A percentile compares a stretch with the other conserved stretches of the same genome.
Evolutionary conservation across 2,329 filamentous ascomycete genomes (phyloP).

Genomic region (Sarocladium kiliense): DNA sequence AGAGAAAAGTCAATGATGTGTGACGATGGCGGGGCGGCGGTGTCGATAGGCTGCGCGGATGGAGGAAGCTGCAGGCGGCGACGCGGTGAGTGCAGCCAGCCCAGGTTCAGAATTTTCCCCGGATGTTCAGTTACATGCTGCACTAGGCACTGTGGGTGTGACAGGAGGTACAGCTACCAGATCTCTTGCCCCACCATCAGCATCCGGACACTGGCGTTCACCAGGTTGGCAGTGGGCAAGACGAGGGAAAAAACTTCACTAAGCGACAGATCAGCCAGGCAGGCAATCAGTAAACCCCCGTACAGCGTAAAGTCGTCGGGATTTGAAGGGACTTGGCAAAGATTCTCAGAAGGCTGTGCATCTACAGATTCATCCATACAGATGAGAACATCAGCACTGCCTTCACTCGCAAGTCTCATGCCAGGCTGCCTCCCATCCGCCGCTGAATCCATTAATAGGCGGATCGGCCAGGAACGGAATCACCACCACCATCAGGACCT

Average conservation of each 20-base stretch:
- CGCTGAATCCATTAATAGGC: neutral
- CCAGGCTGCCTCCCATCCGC: too few relatives aligned
- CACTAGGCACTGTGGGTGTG: too few relatives aligned
- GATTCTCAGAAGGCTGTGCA: too few relatives aligned
- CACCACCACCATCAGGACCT: neutral
- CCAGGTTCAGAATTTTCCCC: conserved; percentile 3
- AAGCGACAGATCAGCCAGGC: neutral
- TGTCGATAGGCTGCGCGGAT: neutral
- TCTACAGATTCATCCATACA: too few relatives aligned
- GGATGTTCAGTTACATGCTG: neutral
- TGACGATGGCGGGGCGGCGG: conserved; percentile 9
- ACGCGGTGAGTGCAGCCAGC: neutral
- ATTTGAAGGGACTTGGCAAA: too few relatives aligned
- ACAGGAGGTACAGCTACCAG: neutral
- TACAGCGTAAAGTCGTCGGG: too few relatives aligned
- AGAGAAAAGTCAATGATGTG: conserved; percentile 7
- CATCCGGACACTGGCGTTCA: too few relatives aligned
- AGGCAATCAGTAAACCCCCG: neutral
- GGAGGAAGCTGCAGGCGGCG: too few relatives aligned
- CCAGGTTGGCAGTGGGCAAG: too few relatives aligned
- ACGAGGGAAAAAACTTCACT: neutral
- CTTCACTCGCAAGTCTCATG: too few relatives aligned
- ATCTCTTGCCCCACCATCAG: too few relatives aligned
- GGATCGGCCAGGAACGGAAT: neutral
- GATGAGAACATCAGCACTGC: too few relatives aligned